phyloP scores from a whole-genome alignment of 257 asterid species.

The Rehmannia glutinosa region DNA sequence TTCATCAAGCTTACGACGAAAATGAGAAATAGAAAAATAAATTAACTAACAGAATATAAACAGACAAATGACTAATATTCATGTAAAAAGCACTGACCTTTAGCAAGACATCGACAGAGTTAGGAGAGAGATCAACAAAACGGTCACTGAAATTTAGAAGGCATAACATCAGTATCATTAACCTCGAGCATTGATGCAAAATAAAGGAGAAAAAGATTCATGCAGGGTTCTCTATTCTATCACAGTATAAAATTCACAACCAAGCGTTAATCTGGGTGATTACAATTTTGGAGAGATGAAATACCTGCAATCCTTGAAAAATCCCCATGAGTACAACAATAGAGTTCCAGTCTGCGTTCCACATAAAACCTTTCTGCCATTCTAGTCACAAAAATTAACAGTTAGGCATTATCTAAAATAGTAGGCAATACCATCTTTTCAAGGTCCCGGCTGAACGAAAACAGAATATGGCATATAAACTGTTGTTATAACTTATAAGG shows the following conservation, averaged over 20 bases:
- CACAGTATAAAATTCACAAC: neutral
- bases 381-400: slow-evolving; percentile 37
- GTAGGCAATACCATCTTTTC: neutral
- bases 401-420: slow-evolving; percentile 5
- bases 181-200: slow-evolving; percentile 14
- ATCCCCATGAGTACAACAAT: slow-evolving; percentile 93
- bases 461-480: neutral
- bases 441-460: neutral
- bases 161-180: slow-evolving; percentile 12
- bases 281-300: neutral
- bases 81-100: slow-evolving; percentile 49
- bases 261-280: neutral
- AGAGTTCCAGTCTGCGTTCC: slow-evolving; percentile 77
- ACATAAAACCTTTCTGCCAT: slow-evolving; percentile 83
- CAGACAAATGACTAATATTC: neutral
- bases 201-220: neutral
- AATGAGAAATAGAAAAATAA: slow-evolving; percentile 9
- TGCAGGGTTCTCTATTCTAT: neutral
- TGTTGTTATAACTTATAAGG: too few species aligned
- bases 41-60: neutral
- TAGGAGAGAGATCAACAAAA: slow-evolving; percentile 80
- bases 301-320: slow-evolving; percentile 96
- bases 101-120: slow-evolving; percentile 73
- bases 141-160: slow-evolving; percentile 62
- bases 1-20: slow-evolving; percentile 70